Conservation (phyloP, 2,329 filamentous ascomycete species). For the Aspergillus pseudotamarii region DNA sequence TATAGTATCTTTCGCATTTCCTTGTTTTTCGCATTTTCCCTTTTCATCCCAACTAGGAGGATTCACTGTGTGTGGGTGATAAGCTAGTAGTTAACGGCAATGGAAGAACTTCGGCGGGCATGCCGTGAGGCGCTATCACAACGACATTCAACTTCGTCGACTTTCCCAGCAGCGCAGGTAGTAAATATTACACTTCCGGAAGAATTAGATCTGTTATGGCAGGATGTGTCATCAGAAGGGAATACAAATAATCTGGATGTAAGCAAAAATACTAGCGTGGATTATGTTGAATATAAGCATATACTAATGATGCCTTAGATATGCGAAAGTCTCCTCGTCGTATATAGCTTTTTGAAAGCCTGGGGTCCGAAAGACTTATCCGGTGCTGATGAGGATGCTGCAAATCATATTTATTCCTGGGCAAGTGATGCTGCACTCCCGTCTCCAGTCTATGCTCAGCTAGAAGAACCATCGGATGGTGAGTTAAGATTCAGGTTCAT, state of each 20-base stretch:
- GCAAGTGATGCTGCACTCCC: constrained; percentile 34
- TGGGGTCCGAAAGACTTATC: constrained; percentile 21
- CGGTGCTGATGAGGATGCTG: constrained; percentile 26
- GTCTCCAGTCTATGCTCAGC: constrained; percentile 33
- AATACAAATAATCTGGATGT: constrained; percentile 26
- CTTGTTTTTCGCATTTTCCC: not conserved
- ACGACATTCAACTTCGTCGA: constrained; percentile 6
- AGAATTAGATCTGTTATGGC: constrained; percentile 33
- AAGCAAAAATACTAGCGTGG: constrained; percentile 11
- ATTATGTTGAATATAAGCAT: not conserved
- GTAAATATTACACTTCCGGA: constrained; percentile 13
- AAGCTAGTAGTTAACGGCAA: not conserved
- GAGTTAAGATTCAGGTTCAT: constrained; percentile 1
- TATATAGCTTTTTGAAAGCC: constrained; percentile 26
- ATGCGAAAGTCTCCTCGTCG: constrained; percentile 36
- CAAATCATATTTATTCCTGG: constrained; percentile 37
- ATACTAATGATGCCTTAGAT: constrained; percentile 23
- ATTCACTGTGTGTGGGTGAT: not conserved
- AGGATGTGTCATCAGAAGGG: constrained; percentile 29
- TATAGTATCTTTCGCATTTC: not conserved
- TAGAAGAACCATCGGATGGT: constrained; percentile 28
- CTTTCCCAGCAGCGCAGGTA: constrained; percentile 12
- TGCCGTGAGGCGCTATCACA: constrained; percentile 28
- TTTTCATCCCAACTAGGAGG: not conserved
- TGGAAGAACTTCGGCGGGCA: constrained; percentile 34